Percentiles rank a stretch among this genome's conserved stretches.
Conservation (phyloP, 2,329 filamentous ascomycete species). For the Penicillium sclerotiorum region DNA sequence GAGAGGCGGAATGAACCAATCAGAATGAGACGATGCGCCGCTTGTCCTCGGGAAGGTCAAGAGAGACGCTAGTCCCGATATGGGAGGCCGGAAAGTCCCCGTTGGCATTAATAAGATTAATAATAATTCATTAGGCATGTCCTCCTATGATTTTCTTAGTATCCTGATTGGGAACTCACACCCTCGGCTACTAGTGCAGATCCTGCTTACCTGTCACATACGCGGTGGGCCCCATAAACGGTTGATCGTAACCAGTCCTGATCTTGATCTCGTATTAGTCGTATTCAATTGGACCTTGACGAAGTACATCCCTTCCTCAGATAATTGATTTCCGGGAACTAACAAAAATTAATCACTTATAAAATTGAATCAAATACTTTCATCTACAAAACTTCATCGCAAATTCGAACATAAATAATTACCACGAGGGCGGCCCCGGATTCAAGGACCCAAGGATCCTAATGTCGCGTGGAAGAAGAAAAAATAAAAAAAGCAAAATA, state of each 20-base stretch:
- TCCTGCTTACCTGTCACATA: slow-evolving; percentile 37
- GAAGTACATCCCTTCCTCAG: too few relatives aligned
- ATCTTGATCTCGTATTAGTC: slow-evolving; percentile 23
- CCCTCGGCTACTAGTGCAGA: slow-evolving; percentile 32
- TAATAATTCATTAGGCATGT: background rate
- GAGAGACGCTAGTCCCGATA: slow-evolving; percentile 18
- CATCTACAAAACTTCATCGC: background rate
- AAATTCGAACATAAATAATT: background rate
- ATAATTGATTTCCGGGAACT: too few relatives aligned
- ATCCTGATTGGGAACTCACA: background rate
- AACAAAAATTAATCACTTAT: too few relatives aligned
- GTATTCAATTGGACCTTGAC: slow-evolving; percentile 6
- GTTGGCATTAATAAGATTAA: slow-evolving; percentile 1
- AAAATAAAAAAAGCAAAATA: too few relatives aligned
- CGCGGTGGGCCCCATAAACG: slow-evolving; percentile 38
- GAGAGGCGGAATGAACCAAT: background rate
- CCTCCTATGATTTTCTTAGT: background rate
- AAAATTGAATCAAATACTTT: too few relatives aligned
- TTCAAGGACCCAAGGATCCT: slow-evolving; percentile 3
- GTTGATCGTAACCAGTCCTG: slow-evolving; percentile 37
- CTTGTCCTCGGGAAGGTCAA: background rate
- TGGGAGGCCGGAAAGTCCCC: slow-evolving; percentile 29
- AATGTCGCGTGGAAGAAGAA: slow-evolving; percentile 20
- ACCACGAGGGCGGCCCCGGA: slow-evolving; percentile 12
- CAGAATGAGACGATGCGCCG: background rate